Conservation (phyloP, 1,139 yeast genomes). For the Magnusiomyces fungicola region DNA sequence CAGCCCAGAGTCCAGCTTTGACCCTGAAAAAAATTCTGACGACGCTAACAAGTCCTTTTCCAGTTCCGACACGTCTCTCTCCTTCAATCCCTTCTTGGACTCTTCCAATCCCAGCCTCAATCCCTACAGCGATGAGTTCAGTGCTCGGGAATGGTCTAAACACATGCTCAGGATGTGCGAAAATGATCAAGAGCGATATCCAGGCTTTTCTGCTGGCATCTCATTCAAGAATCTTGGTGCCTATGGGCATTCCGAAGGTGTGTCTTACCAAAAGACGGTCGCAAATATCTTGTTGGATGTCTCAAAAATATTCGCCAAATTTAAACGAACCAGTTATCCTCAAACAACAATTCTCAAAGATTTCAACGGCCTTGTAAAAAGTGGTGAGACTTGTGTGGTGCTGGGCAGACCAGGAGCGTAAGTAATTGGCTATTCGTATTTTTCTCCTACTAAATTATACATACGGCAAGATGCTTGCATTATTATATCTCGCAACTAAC, state of each 20-base stretch:
- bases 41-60: no score
- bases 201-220: constrained; percentile 50
- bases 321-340: no score
- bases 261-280: constrained; percentile 74
- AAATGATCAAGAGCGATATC: constrained; percentile 54
- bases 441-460: no score
- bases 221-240: constrained; percentile 64
- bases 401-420: constrained; percentile 64
- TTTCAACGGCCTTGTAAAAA: constrained; percentile 59
- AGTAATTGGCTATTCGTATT: neutral
- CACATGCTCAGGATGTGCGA: constrained; percentile 52
- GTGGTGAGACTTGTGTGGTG: constrained; percentile 72
- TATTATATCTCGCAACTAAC: no score
- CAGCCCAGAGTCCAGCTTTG: neutral
- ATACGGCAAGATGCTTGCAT: no score
- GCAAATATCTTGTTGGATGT: no score
- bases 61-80: no score
- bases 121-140: constrained; percentile 51
- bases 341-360: constrained; percentile 44
- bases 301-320: no score
- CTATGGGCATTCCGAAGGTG: constrained; percentile 66
- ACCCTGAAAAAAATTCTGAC: neutral
- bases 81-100: constrained; percentile 11
- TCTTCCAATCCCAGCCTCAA: constrained; percentile 31
- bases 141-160: constrained; percentile 63